These are phyloP conservation scores for Leishmania turanica DNA, from an alignment of 208 protist species.

Conservation along the genomic window DNA sequence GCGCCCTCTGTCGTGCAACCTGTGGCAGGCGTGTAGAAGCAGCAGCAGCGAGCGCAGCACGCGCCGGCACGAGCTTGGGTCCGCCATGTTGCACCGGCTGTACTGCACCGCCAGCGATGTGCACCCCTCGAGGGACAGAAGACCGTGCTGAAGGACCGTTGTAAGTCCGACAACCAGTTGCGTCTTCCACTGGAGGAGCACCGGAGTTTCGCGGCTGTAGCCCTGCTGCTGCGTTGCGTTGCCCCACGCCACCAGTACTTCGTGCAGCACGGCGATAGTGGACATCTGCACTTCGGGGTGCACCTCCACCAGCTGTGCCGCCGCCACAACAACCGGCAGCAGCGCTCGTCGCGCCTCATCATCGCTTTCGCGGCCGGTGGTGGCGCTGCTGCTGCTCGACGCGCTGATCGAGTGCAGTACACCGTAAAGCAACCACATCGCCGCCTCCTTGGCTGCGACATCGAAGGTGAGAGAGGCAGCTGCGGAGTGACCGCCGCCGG, in stretches of 20 bases:
- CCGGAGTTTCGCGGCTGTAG: slow-evolving; percentile 13
- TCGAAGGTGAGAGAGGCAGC: slow-evolving; percentile 28
- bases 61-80: slow-evolving; percentile 52
- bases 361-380: neutral
- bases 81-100: slow-evolving; percentile 52
- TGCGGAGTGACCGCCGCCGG: neutral
- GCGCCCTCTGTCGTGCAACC: slow-evolving; percentile 38
- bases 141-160: slow-evolving; percentile 56
- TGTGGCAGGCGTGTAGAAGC: slow-evolving; percentile 57
- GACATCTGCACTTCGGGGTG: slow-evolving; percentile 57
- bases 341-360: slow-evolving; percentile 26
- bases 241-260: slow-evolving; percentile 35
- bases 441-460: slow-evolving; percentile 51
- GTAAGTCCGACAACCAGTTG: slow-evolving; percentile 56
- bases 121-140: slow-evolving; percentile 47
- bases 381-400: slow-evolving; percentile 2
- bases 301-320: slow-evolving; percentile 58
- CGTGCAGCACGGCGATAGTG: slow-evolving; percentile 42
- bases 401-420: slow-evolving; percentile 17
- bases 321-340: slow-evolving; percentile 50
- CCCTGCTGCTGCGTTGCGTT: slow-evolving; percentile 15
- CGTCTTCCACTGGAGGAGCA: slow-evolving; percentile 57
- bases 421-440: slow-evolving; percentile 40
- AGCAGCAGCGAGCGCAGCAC: slow-evolving; percentile 52
- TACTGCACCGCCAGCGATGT: slow-evolving; percentile 52